Conservation (phyloP, 306 rosid genomes). For the Trifolium dubium region DNA sequence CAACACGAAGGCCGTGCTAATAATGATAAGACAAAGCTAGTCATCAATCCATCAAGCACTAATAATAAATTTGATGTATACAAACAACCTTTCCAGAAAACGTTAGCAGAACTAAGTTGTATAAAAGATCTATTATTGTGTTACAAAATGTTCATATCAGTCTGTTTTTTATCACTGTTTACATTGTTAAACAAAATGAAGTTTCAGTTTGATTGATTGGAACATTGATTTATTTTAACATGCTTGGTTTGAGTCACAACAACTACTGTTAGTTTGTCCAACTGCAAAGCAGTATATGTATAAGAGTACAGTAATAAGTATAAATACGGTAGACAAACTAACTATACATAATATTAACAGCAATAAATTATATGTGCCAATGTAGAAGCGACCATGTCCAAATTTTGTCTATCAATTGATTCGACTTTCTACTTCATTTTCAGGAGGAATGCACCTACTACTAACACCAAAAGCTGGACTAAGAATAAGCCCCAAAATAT, state of each 20-base stretch:
- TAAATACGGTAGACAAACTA: conserved; percentile 4
- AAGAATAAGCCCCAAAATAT: conserved; percentile 20
- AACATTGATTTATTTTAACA: background rate
- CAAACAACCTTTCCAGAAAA: conserved; percentile 6
- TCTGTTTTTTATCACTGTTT: background rate
- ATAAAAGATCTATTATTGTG: background rate
- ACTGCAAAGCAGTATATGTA: background rate
- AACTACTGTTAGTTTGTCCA: conserved; percentile 13
- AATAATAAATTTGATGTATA: background rate
- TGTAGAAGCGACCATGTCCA: background rate
- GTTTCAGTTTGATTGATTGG: conserved; percentile 9
- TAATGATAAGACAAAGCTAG: background rate
- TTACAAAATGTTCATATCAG: background rate
- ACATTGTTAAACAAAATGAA: conserved; percentile 6
- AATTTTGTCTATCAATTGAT: conserved; percentile 33
- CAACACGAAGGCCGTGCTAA: background rate
- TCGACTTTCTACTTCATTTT: conserved; percentile 43
- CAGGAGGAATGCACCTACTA: conserved; percentile 45
- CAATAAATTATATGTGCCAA: background rate
- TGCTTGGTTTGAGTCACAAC: background rate
- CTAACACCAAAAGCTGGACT: conserved; percentile 40
- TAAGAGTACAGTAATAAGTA: too few species aligned
- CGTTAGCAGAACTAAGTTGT: background rate
- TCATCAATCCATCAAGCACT: conserved; percentile 5
- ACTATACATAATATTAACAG: background rate